Base-by-base conservation (phyloP, 352 stramenopile species). In the Phytophthora pluvialis region DNA sequence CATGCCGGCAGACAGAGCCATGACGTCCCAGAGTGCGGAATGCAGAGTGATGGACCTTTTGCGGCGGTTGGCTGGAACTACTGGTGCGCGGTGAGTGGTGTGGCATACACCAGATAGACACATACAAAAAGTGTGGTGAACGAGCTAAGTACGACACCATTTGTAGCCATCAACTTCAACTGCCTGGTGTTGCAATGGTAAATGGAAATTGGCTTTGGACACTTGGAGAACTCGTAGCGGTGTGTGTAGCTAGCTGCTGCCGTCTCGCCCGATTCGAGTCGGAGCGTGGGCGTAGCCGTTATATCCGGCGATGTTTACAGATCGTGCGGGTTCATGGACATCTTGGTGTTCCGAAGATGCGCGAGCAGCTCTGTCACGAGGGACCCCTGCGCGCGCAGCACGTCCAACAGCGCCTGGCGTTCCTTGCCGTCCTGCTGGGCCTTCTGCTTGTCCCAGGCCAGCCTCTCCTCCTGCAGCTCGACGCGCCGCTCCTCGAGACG, bases 391-490 rank as follows among this genome's bases (percentile, higher is more conserved):
- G 50, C 47, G n/a, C 58, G 70, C 57, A 81, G 61, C 51, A 81
- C 42, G 21, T 81, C 69, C 40, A 81, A 51, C 55, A 81, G 42
- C 33, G 61, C 62, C 46, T 78, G 73, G 16, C 73, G 73, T 42
- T 81, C 73, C 33, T 69, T 51, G 21, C 26, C 18, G 5, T 78
- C 65, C 40, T 78, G 57, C 43, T 72, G 43, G 0, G 61, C 53
- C 43, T 76, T 72, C 9, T 78, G 58, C 38, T 74, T 68, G 28
- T 81, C 65, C 70, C 70, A 81, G 2, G 53, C 61, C 35, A 81
- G 59, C 26, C 58, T 65, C 29, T 76, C 65, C 45, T 81, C 73
- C 35, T 81, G 70, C 48, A 81, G 21, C 11, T 38, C 61, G 46
- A 81, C 56, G 16, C 65, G 65, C 13, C 73, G 45, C 70, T 78